Evolutionary conservation across 331 rosid genomes (phyloP).

Genomic region (Dryas integrifolia): DNA sequence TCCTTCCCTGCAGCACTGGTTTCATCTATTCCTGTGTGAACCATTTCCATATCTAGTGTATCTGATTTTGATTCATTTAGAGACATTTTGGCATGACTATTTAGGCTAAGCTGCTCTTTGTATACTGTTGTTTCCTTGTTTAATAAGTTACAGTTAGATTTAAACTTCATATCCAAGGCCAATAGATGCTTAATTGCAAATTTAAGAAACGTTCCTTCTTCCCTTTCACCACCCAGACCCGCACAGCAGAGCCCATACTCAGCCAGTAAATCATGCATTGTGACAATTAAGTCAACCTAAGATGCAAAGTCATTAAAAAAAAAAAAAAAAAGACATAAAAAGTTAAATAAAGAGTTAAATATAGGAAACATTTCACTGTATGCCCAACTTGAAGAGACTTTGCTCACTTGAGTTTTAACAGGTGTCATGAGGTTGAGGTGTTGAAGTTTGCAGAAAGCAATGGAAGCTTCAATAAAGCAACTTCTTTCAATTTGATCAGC

Average conservation of each 20-base stretch:
- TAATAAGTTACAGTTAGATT: slow-evolving; percentile 47
- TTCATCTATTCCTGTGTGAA: slow-evolving; percentile 43
- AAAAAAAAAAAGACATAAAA: slow-evolving; percentile 12
- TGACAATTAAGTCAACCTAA: slow-evolving; percentile 92
- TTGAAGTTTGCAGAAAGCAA: slow-evolving; percentile 89
- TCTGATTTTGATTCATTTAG: slow-evolving; percentile 46
- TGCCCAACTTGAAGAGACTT: not conserved
- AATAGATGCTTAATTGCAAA: slow-evolving; percentile 93
- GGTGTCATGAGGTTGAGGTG: slow-evolving; percentile 60
- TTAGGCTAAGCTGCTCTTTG: slow-evolving; percentile 48
- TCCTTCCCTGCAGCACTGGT: slow-evolving; percentile 41
- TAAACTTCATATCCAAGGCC: slow-evolving; percentile 88
- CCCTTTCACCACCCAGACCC: slow-evolving; percentile 73
- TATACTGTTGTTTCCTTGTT: slow-evolving; percentile 50
- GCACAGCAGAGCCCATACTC: slow-evolving; percentile 94
- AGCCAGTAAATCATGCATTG: slow-evolving; percentile 85
- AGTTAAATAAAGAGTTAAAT: not conserved
- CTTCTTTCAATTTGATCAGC: slow-evolving; percentile 63
- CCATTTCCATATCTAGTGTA: slow-evolving; percentile 42
- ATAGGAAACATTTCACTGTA: slow-evolving; percentile 16
- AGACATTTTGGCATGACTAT: slow-evolving; percentile 45
- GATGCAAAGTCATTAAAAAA: slow-evolving; percentile 30
- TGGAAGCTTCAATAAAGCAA: slow-evolving; percentile 83
- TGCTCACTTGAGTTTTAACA: slow-evolving; percentile 75
- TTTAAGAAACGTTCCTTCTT: slow-evolving; percentile 89